These are phyloP conservation scores for Cyamopsis tetragonoloba DNA, from an alignment of 306 rosid genomes.

Conservation along the genomic window DNA sequence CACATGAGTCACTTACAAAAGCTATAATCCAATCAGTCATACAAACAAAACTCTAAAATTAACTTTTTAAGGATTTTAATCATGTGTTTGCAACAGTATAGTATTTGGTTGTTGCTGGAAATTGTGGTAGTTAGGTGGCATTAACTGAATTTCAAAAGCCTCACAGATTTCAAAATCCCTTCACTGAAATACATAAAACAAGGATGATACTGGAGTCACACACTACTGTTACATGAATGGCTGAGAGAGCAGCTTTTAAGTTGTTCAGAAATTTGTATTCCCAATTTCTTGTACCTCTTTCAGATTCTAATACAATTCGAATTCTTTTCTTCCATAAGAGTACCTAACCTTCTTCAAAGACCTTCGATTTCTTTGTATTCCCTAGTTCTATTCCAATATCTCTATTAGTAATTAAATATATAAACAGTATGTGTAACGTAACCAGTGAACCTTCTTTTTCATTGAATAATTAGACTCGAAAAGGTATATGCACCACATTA, in stretches of 20 bases:
- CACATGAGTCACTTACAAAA: slow-evolving; percentile 13
- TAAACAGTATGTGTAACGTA: not conserved
- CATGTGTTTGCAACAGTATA: not conserved
- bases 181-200: not conserved
- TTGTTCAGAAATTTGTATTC: too few species aligned
- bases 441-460: not conserved
- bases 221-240: not conserved
- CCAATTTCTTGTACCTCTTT: too few species aligned
- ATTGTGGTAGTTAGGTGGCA: not conserved
- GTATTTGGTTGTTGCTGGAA: not conserved
- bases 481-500: not conserved
- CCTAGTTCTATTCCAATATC: not conserved
- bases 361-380: too few species aligned
- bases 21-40: not conserved
- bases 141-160: too few species aligned
- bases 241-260: too few species aligned
- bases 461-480: not conserved
- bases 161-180: not conserved
- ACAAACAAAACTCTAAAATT: not conserved
- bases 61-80: not conserved
- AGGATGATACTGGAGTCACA: not conserved
- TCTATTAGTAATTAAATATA: not conserved
- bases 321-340: too few species aligned
- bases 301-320: too few species aligned
- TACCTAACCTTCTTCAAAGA: too few species aligned